Percentiles rank a stretch among this genome's conserved stretches.
These are phyloP conservation scores for Polygonum maritimum DNA, from an alignment of 148 eudicot species.

Conservation along the genomic window DNA sequence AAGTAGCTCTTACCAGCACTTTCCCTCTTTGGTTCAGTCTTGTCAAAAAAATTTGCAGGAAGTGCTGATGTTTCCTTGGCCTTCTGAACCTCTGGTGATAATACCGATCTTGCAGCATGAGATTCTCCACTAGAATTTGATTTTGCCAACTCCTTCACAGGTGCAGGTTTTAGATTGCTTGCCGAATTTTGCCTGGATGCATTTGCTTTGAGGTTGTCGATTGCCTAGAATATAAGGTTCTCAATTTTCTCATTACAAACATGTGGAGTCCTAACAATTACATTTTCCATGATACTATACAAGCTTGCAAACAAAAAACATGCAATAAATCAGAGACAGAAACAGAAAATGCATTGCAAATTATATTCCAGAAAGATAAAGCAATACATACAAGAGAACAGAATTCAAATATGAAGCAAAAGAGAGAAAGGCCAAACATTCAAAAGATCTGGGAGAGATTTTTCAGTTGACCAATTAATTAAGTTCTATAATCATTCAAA, in stretches of 20 bases:
- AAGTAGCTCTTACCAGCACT: slow-evolving; percentile 42
- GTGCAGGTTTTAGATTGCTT: slow-evolving; percentile 38
- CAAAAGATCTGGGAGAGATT: background rate
- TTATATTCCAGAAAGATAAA: background rate
- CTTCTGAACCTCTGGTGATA: slow-evolving; percentile 27
- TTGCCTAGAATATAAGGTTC: slow-evolving; percentile 36
- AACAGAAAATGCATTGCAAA: background rate
- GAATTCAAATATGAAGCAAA: background rate
- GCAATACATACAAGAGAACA: background rate
- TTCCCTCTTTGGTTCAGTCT: slow-evolving; percentile 46
- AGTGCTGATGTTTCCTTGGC: slow-evolving; percentile 44
- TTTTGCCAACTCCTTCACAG: slow-evolving; percentile 30
- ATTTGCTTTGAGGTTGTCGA: slow-evolving; percentile 56
- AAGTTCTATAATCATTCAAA: background rate
- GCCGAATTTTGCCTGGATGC: slow-evolving; percentile 42
- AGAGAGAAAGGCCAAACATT: background rate
- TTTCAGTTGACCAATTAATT: background rate
- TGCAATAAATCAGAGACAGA: background rate
- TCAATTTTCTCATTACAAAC: background rate
- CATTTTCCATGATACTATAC: background rate
- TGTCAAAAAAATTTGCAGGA: slow-evolving; percentile 75
- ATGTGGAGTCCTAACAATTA: background rate
- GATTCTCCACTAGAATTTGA: slow-evolving; percentile 23
- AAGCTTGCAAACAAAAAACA: background rate
- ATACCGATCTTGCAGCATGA: slow-evolving; percentile 22